Evolutionary conservation across 2,329 filamentous ascomycete species (phyloP).

Genomic region (Colletotrichum sp.): DNA sequence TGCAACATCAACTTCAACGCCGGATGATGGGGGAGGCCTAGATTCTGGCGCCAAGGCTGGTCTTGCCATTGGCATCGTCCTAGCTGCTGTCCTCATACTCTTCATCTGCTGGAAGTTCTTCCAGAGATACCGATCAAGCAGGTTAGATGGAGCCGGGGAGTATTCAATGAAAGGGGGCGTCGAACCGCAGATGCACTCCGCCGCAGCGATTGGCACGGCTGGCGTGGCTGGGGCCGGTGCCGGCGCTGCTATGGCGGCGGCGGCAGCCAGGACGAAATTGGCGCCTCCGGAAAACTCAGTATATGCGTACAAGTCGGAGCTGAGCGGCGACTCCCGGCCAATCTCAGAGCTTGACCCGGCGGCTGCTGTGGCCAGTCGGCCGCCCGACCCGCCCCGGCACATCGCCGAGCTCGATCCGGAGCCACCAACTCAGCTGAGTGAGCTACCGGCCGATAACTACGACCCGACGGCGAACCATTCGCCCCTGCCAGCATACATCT

Average conservation of each 20-base stretch:
- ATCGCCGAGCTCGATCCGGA: constrained; percentile 2
- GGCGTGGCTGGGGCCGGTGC: not conserved
- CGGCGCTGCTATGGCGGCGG: not conserved
- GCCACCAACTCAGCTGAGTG: not conserved
- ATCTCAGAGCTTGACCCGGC: constrained; percentile 6
- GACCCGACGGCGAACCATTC: not conserved
- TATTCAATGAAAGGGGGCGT: not conserved
- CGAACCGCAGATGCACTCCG: not conserved
- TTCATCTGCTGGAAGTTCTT: constrained; percentile 9
- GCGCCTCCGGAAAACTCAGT: not conserved
- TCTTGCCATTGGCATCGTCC: constrained; percentile 3
- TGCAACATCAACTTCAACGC: not conserved
- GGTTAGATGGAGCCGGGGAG: not conserved
- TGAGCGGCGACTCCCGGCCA: constrained; percentile 1
- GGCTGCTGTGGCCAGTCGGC: not conserved
- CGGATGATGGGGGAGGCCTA: not conserved
- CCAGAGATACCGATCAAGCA: not conserved
- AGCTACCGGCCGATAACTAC: constrained; percentile 11
- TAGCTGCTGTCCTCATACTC: not conserved
- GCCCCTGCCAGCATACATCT: constrained; percentile 9
- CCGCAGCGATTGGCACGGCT: not conserved
- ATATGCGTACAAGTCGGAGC: constrained; percentile 9
- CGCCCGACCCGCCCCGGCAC: not conserved
- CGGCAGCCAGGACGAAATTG: not conserved
- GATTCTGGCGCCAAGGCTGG: constrained; percentile 11